Base-by-base conservation (phyloP, 116 monocot species). In the Dioscorea cayenensis region DNA sequence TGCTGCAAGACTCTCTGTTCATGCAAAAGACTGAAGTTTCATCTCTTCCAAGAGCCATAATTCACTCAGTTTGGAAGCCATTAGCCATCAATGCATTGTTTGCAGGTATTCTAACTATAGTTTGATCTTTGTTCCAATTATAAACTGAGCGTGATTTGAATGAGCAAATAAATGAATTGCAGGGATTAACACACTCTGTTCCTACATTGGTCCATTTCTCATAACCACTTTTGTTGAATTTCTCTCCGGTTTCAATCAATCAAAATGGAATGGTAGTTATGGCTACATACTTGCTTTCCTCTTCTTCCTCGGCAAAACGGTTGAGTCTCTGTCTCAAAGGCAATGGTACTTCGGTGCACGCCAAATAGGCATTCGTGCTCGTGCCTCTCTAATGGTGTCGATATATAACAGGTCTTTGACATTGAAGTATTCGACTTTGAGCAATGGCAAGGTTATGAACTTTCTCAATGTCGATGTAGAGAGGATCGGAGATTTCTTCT, bases 321-420 rank as follows among this genome's bases (percentile, higher is more conserved):
- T 80, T 19, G 95, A 95, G 50, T 86, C 95, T 2, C 73, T 91
- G n/a, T 84, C 91, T 19, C 91, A 91, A 81, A 74, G 95, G 67
- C 95, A 95, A 36, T 89, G 86, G 87, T 91, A 91, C 69, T 91
- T 95, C 37, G 91, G 91, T 23, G 86, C 91, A 1, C 76, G 92
- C n/a, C 81, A 77, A 49, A 88, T 95, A 20, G 92, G 95, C 7
- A 35, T 95, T 8, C 81, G 84, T 21, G 78, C 85, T 11, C 84
- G 91, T 27, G 84, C 95, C 32, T 82, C 91, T 1, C 69, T 95
- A 19, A 89, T 89, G 81, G 81, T 72, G 11, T 78, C 83, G 2
- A 75, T 95, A 52, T 95, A 86, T 55, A 77, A 69, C 64, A 81
- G 77, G 74, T 78, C 91, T 28, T 81, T 95, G 28, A 66, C 69